phyloP scores from a whole-genome alignment of 2,329 filamentous ascomycete species.

The Hymenoscyphus scutula region DNA sequence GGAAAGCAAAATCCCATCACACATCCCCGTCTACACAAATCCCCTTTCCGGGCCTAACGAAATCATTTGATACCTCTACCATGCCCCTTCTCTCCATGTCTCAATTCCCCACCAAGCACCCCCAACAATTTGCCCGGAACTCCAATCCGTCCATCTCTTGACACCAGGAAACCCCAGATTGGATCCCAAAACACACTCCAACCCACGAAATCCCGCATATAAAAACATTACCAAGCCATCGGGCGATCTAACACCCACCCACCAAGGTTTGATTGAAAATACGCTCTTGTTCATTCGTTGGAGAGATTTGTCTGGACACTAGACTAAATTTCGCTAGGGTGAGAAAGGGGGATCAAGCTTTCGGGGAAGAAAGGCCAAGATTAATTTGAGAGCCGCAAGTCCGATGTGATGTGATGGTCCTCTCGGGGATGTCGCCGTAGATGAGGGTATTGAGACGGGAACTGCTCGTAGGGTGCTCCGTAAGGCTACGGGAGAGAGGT shows the following conservation, averaged over 20 bases:
- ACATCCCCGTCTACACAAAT: no score
- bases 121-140: not conserved
- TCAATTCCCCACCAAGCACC: not conserved
- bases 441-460: no score
- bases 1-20: no score
- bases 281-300: not conserved
- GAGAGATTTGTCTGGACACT: not conserved
- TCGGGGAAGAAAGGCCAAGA: not conserved
- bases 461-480: no score
- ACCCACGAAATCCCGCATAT: not conserved
- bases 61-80: no score
- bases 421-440: not conserved
- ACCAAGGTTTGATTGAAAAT: not conserved
- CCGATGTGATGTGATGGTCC: not conserved
- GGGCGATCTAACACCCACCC: not conserved
- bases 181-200: not conserved
- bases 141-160: not conserved
- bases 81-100: no score
- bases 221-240: not conserved
- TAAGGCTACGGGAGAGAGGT: no score
- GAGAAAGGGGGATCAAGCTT: not conserved
- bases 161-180: not conserved
- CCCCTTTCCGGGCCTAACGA: no score
- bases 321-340: not conserved
- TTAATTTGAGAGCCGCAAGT: not conserved